These are phyloP conservation scores for Solanum arcanum DNA, from an alignment of 257 asterid genomes.

Conservation along the genomic window DNA sequence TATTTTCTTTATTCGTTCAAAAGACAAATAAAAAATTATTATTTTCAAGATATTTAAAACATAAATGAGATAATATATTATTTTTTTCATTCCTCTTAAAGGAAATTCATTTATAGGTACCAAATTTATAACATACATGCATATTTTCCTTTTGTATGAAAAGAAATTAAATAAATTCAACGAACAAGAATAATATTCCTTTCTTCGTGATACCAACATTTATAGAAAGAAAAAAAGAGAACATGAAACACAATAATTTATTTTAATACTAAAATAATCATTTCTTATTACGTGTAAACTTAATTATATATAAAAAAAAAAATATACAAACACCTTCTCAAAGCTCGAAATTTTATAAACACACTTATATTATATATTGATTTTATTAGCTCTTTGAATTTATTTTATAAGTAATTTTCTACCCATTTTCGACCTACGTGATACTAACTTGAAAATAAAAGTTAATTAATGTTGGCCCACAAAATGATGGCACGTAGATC, in stretches of 20 bases:
- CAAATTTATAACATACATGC: neutral
- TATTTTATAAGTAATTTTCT: no score
- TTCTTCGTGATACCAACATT: neutral
- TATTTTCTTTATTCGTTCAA: neutral
- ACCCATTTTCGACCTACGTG: no score
- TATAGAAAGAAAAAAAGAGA: neutral
- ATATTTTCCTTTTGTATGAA: neutral
- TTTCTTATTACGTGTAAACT: neutral
- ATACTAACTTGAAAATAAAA: no score
- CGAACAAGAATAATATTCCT: neutral
- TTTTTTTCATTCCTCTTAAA: neutral
- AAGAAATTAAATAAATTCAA: neutral
- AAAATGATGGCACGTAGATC: fast-evolving
- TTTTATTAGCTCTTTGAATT: no score
- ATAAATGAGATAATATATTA: neutral
- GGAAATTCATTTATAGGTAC: neutral
- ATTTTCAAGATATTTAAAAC: neutral
- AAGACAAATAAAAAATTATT: neutral
- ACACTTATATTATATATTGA: no score
- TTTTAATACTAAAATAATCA: neutral
- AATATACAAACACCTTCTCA: no score
- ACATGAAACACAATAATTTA: neutral
- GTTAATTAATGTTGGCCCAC: no score
- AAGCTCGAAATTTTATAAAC: no score
- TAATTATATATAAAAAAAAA: neutral